Base-by-base conservation (phyloP, 2,329 filamentous ascomycete species). In the Fusarium albidum region DNA sequence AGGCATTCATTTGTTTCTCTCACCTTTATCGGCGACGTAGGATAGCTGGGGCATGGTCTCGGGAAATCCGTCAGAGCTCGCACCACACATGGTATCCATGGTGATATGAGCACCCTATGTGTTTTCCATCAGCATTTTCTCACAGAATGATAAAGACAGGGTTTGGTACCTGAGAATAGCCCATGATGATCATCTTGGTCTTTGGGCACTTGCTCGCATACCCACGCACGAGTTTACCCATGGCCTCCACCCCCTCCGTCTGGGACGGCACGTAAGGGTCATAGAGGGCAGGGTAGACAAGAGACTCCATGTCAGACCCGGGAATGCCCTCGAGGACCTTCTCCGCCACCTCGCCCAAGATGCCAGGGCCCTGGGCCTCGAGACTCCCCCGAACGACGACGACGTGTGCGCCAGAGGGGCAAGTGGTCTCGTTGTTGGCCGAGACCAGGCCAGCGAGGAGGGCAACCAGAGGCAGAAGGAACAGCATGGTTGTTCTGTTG, bases 221-320 rank as follows among this genome's bases (percentile, higher is more conserved):
- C 15, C 48, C 32, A 10, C 33, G 28, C 8, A 67, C 34, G 1
- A 65, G 17, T 0, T 44, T 28, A 3, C n/a, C 54, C 49, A 67
- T 40, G 6, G 38, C 47, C 0, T 41, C 28, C 0, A 67, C 61
- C 0, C 65, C 65, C 3, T 40, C 13, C 0, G 65, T 61, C 39
- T 67, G 61, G 0, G 65, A 67, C 6, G 52, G 31, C 1, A 63
- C 26, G 3, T 67, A 67, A 4, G 56, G 51, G 0, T 59, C 41
- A 1, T 58, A 55, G 0, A 61, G 21, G 1, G 65, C 65, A 13
- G 65, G 65, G 8, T 67, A 67, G 0, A 53, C 52, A 0, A 67
- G 46, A 0, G 61, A 45, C 6, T 57, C 59, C 18, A 67, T 57
- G 10, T 65, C 63, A 0, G 65, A 67, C 1, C 35, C 61, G 0